A percentile compares a stretch with the other conserved stretches of the same genome.
Conservation (phyloP, 148 eudicot species). For the Rhododendron williamsianum region DNA sequence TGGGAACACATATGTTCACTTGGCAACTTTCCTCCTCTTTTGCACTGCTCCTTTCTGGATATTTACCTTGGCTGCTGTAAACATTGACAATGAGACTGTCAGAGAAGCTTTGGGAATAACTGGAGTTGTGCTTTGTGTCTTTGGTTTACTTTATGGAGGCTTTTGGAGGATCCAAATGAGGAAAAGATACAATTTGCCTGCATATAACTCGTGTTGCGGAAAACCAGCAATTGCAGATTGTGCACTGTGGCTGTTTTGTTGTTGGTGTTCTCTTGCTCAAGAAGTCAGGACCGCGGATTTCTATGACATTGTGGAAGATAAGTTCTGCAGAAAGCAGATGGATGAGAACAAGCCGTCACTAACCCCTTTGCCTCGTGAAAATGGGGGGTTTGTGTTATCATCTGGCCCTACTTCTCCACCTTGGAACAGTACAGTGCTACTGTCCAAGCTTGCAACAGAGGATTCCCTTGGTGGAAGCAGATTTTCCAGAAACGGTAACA, state of each 20-base stretch:
- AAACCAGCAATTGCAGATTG: constrained; percentile 61
- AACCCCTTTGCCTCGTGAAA: constrained; percentile 34
- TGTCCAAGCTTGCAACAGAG: constrained; percentile 7
- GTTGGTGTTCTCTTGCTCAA: constrained; percentile 92
- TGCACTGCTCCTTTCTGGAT: constrained; percentile 83
- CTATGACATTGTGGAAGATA: constrained; percentile 62
- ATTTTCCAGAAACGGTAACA: neutral
- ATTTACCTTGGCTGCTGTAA: constrained; percentile 74
- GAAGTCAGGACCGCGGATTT: constrained; percentile 70
- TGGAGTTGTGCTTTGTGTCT: constrained; percentile 60
- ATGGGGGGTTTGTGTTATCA: constrained; percentile 17
- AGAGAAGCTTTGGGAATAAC: constrained; percentile 61
- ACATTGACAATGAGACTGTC: constrained; percentile 50
- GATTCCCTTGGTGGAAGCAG: constrained; percentile 16
- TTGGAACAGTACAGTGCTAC: constrained; percentile 21
- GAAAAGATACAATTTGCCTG: constrained; percentile 67
- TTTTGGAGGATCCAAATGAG: constrained; percentile 92
- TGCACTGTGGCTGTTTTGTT: constrained; percentile 68
- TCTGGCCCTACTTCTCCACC: constrained; percentile 33
- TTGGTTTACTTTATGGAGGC: constrained; percentile 83
- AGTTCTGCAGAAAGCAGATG: constrained; percentile 33
- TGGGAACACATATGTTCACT: constrained; percentile 86
- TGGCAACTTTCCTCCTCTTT: constrained; percentile 77
- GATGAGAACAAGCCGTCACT: constrained; percentile 20
- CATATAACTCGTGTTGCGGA: constrained; percentile 44